These are phyloP conservation scores for Fusarium anguioides DNA, from an alignment of 2,329 filamentous ascomycete species.

Conservation along the genomic window DNA sequence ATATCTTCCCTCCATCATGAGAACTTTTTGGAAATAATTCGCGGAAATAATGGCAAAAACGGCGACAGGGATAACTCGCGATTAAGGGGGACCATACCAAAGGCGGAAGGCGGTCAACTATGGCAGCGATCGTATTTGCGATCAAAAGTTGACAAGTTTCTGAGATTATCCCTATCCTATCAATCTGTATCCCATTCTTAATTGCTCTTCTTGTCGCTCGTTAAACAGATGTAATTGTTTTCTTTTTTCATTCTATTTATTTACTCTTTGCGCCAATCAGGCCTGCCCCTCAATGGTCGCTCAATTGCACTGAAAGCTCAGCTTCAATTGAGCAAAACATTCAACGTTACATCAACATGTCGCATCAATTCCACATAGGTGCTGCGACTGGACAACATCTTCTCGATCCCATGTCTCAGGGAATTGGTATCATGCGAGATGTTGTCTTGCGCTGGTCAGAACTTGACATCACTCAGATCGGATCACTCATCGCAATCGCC, in stretches of 20 bases:
- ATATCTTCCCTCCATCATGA: too few species aligned
- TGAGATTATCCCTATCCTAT: conserved; percentile 2
- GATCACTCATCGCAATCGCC: conserved; percentile 58
- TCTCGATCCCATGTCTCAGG: conserved; percentile 48
- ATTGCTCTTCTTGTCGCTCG: conserved; percentile 27
- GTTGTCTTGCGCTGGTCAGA: conserved; percentile 56
- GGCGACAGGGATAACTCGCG: background rate
- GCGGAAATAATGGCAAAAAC: background rate
- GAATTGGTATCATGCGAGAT: conserved; percentile 51
- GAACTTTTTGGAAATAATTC: background rate
- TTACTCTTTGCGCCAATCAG: background rate
- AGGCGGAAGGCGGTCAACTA: background rate
- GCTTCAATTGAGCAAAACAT: conserved; percentile 6
- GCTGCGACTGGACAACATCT: conserved; percentile 31
- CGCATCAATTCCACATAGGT: conserved; percentile 40
- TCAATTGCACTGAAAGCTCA: background rate
- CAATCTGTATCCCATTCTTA: conserved; percentile 7
- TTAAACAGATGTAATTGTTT: conserved; percentile 35
- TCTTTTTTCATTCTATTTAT: background rate
- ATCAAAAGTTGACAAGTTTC: conserved; percentile 22
- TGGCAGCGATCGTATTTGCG: conserved; percentile 1
- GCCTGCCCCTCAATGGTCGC: conserved; percentile 13
- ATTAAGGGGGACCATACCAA: background rate
- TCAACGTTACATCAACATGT: conserved; percentile 20
- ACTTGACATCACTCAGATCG: conserved; percentile 58